Percentiles rank a stretch among this genome's conserved stretches.
These are phyloP conservation scores for Gentiana dahurica DNA, from an alignment of 257 asterid species.

Conservation along the genomic window DNA sequence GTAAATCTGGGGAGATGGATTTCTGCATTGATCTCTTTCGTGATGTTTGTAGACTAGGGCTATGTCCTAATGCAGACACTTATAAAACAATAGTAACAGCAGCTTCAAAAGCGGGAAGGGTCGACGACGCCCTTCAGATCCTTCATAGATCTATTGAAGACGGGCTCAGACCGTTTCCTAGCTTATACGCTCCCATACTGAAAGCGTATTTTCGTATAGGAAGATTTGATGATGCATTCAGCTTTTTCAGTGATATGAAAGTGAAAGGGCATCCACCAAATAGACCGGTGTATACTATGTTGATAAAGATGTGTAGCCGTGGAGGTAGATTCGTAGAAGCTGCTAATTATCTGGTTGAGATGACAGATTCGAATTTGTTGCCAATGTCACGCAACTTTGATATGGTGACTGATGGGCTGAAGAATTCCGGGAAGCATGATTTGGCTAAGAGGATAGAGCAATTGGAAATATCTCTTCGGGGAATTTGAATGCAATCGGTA, in stretches of 20 bases:
- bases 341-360: conserved; percentile 87
- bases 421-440: conserved; percentile 87
- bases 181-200: conserved; percentile 81
- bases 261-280: conserved; percentile 93
- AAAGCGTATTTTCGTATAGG: conserved; percentile 69
- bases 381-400: conserved; percentile 83
- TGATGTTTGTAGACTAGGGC: conserved; percentile 59
- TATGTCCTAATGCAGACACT: conserved; percentile 61
- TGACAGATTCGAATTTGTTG: conserved; percentile 58
- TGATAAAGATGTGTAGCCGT: conserved; percentile 78
- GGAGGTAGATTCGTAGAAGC: conserved; percentile 93
- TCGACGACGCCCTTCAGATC: conserved; percentile 63
- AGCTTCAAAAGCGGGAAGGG: conserved; percentile 66
- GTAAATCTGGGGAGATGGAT: conserved; percentile 62
- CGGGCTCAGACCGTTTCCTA: conserved; percentile 85
- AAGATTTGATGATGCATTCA: conserved; percentile 81
- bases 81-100: conserved; percentile 58
- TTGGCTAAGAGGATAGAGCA: conserved; percentile 80
- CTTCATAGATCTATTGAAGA: conserved; percentile 76
- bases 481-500: conserved; percentile 22
- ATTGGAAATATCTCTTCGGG: conserved; percentile 63
- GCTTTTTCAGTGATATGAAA: conserved; percentile 88
- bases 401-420: conserved; percentile 82
- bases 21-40: conserved; percentile 59
- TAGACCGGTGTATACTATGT: conserved; percentile 82